Base-by-base conservation (phyloP, 2,329 filamentous ascomycete species). In the Endothia cerciana region DNA sequence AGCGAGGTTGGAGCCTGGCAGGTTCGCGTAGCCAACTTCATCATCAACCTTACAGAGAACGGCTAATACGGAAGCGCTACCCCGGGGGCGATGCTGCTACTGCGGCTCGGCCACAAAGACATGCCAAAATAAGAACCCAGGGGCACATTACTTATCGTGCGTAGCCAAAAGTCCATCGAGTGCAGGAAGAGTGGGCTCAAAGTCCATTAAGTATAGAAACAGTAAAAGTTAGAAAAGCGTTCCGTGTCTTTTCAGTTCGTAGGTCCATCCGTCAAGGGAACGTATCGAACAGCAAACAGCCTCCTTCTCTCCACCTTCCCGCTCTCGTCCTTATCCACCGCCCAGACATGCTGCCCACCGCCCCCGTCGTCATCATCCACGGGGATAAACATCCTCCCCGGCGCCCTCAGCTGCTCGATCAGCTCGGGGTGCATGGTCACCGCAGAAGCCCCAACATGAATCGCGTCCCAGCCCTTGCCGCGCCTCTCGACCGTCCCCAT, bases 381-480 rank as follows among this genome's bases (percentile, higher is more conserved):
- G 0, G 91, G 91, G 13, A 95, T 91, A 74, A 95, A 94, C 78
- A 95, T 83, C 69, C 91, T 83, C 0, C 95, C 95, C 0, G 94
- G 94, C 2, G 85, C 80, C 69, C 87, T 88, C 70, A 99, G 79
- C 80, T 98, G 95, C 38, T 89, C 85, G 56, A 97, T 78, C 70
- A 98, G 78, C 66, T 86, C 85, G 22, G 85, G 74, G 75, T 97
- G 94, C 63, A 97, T 79, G 73, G 88, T 85, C 30, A 80, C 85
- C 0, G 94, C 94, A 8, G 93, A 91, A 0, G 95, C 95, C 0
- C 95, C 95, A 2, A 98, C 95, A 75, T 98, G 95, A 67, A 99
- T 98, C 2, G 91, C 94, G 82, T 98, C 93, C 83, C 94, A 99
- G 0, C 88, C 84, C 38, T 77, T 78, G 68, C 79, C 82, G 15